These are phyloP conservation scores for Cystofilobasidium ferigula DNA, from an alignment of 768 basidiomycete genomes.

Conservation along the genomic window DNA sequence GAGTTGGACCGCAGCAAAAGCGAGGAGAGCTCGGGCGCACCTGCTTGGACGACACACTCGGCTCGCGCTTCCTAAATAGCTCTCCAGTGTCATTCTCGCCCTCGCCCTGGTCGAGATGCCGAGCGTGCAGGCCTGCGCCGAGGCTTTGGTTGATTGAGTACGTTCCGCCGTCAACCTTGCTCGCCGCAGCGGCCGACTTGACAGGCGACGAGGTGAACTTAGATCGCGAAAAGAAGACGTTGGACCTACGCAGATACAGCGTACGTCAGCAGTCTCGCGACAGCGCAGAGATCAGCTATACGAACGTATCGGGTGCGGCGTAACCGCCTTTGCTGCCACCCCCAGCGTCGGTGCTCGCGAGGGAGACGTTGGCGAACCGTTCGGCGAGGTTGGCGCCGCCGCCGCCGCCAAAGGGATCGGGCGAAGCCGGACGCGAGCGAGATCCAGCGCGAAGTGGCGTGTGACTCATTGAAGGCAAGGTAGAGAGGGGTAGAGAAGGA, in stretches of 20 bases:
- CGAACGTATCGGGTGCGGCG: conserved; percentile 7
- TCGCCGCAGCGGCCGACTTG: neutral
- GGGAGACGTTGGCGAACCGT: conserved; percentile 24
- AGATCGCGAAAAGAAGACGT: conserved; percentile 21
- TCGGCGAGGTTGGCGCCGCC: conserved; percentile 16
- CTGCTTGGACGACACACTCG: neutral
- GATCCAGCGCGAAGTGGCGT: neutral
- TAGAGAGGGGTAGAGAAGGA: neutral
- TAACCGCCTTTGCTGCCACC: neutral
- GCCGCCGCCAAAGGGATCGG: neutral
- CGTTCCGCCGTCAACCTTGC: conserved; percentile 8
- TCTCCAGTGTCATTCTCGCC: neutral
- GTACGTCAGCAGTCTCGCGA: neutral
- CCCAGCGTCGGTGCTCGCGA: conserved; percentile 21
- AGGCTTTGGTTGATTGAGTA: conserved; percentile 21
- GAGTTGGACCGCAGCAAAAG: no score
- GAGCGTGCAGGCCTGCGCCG: conserved; percentile 15
- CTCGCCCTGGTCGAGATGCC: conserved; percentile 9
- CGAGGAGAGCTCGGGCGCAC: neutral
- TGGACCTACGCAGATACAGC: conserved; percentile 5
- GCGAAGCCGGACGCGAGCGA: conserved; percentile 9
- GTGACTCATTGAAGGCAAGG: neutral
- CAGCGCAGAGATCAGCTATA: neutral
- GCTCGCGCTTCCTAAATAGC: neutral
- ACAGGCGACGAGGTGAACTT: neutral